These are phyloP conservation scores for Fragaria ananassa DNA, from an alignment of 306 rosid species.

Conservation along the genomic window DNA sequence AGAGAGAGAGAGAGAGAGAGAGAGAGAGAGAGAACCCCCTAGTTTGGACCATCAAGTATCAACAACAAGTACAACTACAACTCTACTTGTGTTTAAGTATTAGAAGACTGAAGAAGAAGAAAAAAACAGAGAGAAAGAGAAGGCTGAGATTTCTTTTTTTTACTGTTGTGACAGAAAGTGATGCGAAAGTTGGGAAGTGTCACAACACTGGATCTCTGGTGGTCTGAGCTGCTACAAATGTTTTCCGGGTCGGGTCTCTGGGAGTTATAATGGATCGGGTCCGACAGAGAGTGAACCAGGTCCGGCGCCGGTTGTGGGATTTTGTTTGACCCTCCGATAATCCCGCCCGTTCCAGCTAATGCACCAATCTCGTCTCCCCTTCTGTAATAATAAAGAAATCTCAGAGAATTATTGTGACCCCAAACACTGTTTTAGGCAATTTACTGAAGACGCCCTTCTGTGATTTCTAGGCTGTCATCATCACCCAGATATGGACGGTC, in stretches of 20 bases:
- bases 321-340: conserved; percentile 45
- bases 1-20: neutral
- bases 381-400: neutral
- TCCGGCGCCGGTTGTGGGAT: conserved; percentile 37
- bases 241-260: neutral
- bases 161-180: neutral
- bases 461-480: conserved; percentile 20
- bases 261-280: neutral
- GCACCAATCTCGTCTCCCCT: neutral
- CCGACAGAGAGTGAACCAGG: conserved; percentile 21
- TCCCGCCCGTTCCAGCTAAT: conserved; percentile 51
- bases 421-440: conserved; percentile 16
- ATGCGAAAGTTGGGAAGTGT: conserved; percentile 11
- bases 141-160: neutral
- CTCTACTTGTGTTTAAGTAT: neutral
- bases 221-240: neutral
- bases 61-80: neutral
- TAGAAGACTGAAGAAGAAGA: too few species aligned
- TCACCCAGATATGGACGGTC: neutral
- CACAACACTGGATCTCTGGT: neutral
- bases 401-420: conserved; percentile 3
- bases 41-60: conserved; percentile 6
- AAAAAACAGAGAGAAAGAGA: neutral
- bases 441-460: neutral
- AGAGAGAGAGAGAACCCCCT: neutral